Evolutionary conservation across 1,139 yeast species (phyloP).

Genomic region (Martiniozyma asiatica): DNA sequence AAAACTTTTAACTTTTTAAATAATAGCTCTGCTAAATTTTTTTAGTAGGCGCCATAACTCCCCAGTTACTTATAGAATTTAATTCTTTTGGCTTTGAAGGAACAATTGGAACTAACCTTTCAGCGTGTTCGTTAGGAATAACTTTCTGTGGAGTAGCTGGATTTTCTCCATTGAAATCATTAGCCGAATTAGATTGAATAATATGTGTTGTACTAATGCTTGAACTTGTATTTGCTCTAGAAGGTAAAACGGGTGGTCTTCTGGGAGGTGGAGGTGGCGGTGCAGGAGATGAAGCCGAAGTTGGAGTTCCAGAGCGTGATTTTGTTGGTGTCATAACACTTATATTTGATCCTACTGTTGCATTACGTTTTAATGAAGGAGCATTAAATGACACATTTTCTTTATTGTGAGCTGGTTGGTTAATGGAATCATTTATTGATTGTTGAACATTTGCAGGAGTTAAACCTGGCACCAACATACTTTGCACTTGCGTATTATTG

Average conservation of each 20-base stretch:
- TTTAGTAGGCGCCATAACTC: constrained; percentile 19
- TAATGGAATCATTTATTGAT: too few relatives aligned
- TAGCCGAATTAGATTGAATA: too few relatives aligned
- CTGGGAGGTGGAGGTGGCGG: constrained; percentile 22
- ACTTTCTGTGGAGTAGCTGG: too few relatives aligned
- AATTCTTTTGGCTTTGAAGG: constrained; percentile 20
- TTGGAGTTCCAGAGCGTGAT: constrained; percentile 18
- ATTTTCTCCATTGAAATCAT: too few relatives aligned
- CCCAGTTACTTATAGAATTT: constrained; percentile 11
- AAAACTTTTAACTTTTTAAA: too few relatives aligned
- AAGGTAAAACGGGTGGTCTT: constrained; percentile 6
- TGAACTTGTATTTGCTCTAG: not conserved
- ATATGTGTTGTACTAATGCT: too few relatives aligned
- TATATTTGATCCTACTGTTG: constrained; percentile 2
- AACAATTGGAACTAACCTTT: constrained; percentile 19
- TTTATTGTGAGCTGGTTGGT: too few relatives aligned
- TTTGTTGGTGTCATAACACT: constrained; percentile 22
- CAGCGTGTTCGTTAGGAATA: too few relatives aligned
- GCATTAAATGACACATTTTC: too few relatives aligned
- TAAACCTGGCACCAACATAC: constrained; percentile 16
- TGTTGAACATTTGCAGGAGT: constrained; percentile 10
- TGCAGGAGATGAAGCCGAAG: constrained; percentile 6
- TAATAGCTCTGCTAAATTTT: too few relatives aligned
- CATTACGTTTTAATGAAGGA: constrained; percentile 4
- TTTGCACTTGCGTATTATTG: constrained; percentile 12